A percentile compares a stretch with the other conserved stretches of the same genome.
Evolutionary conservation across 495 filamentous ascomycete genomes (phyloP).

Genomic region (Penicillium coffeae): DNA sequence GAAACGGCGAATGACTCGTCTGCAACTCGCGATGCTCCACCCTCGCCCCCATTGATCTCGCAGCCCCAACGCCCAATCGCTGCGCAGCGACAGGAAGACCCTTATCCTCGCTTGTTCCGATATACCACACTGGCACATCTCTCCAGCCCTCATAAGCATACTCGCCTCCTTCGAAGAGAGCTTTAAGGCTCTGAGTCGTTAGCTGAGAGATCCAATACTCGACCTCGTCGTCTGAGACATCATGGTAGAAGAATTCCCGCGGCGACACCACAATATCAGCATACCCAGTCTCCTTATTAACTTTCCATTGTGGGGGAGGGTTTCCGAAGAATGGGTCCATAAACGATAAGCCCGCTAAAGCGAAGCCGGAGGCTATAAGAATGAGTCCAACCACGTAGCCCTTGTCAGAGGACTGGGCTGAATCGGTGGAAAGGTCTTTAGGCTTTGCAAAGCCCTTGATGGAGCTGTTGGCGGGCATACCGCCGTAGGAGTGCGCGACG

Average conservation of each 20-base stretch:
- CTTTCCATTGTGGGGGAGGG: conserved; percentile 23
- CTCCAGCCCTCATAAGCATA: conserved; percentile 28
- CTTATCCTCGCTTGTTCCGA: conserved; percentile 29
- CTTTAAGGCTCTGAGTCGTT: conserved; percentile 24
- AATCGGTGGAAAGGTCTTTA: conserved; percentile 10
- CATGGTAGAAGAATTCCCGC: conserved; percentile 31
- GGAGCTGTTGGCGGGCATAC: conserved; percentile 44
- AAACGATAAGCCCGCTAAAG: conserved; percentile 19
- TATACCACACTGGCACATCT: conserved; percentile 31
- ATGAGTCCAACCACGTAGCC: conserved; percentile 43
- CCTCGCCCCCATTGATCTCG: conserved; percentile 23
- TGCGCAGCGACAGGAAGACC: conserved; percentile 31
- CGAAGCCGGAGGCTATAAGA: conserved; percentile 35
- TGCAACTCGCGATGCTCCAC: conserved; percentile 29
- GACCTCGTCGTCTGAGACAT: conserved; percentile 24
- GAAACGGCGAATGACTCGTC: conserved; percentile 33
- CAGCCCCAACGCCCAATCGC: conserved; percentile 27
- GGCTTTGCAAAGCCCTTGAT: conserved; percentile 39
- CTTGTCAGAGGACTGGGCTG: conserved; percentile 8
- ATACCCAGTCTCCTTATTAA: conserved; percentile 22
- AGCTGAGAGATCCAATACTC: conserved; percentile 24
- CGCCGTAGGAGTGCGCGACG: conserved; percentile 51
- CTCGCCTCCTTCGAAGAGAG: conserved; percentile 32
- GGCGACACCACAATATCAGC: conserved; percentile 27
- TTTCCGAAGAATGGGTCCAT: conserved; percentile 30